These are phyloP conservation scores for Hericium rajendrae DNA, from an alignment of 768 basidiomycete species.

Conservation along the genomic window DNA sequence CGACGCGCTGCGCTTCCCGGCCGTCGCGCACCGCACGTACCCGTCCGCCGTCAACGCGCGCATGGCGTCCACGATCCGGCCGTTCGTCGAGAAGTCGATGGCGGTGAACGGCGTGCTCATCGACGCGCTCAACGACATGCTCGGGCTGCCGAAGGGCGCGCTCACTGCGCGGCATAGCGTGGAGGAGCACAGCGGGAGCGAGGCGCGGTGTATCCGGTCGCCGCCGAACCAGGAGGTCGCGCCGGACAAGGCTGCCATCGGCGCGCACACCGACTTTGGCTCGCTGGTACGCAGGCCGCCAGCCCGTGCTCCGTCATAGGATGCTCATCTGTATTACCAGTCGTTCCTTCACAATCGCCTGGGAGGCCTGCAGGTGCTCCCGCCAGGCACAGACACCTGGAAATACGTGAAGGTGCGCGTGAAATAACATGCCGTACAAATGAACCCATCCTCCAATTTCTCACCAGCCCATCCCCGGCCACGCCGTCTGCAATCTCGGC, in stretches of 20 bases:
- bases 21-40: constrained; percentile 19
- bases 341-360: constrained; percentile 58
- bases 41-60: constrained; percentile 15
- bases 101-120: constrained; percentile 16
- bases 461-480: constrained; percentile 22
- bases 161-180: constrained; percentile 20
- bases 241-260: constrained; percentile 1
- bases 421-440: too few relatives aligned
- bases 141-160: constrained; percentile 15
- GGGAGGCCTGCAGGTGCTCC: constrained; percentile 61
- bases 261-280: constrained; percentile 11
- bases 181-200: constrained; percentile 18
- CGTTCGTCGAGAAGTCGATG: constrained; percentile 17
- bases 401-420: constrained; percentile 63
- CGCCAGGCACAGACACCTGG: constrained; percentile 53
- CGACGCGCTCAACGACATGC: constrained; percentile 15
- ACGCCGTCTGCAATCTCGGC: constrained; percentile 25
- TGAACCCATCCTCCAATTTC: too few relatives aligned
- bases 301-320: too few relatives aligned
- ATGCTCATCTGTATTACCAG: too few relatives aligned
- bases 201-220: constrained; percentile 18
- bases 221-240: constrained; percentile 3
- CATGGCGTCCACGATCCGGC: constrained; percentile 12
- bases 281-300: constrained; percentile 26
- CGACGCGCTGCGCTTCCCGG: constrained; percentile 23